Percentiles rank a stretch among this genome's conserved stretches.
Evolutionary conservation across 192 early-diverging fungal genomes (phyloP).

Genomic region (Podochytrium sp.): DNA sequence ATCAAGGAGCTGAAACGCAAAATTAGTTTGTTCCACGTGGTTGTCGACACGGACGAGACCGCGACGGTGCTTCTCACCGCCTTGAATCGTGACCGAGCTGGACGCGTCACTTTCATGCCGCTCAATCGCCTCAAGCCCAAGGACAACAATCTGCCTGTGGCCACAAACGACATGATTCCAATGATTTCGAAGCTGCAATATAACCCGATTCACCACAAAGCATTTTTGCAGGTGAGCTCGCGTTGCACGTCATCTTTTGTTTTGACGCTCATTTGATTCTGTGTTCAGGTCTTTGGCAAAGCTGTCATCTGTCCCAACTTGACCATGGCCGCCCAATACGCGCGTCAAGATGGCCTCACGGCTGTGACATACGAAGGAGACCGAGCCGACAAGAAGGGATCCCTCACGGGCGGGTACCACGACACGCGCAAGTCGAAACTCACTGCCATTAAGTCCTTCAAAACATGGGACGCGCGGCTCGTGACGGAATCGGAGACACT

Average conservation of each 20-base stretch:
- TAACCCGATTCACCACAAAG: constrained; percentile 69
- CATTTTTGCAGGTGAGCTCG: constrained; percentile 76
- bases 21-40: constrained; percentile 89
- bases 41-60: constrained; percentile 93
- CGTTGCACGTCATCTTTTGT: not conserved
- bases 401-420: constrained; percentile 87
- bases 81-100: constrained; percentile 63
- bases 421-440: constrained; percentile 76
- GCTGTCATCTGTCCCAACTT: constrained; percentile 85
- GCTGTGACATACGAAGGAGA: constrained; percentile 93
- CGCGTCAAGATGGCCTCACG: constrained; percentile 75
- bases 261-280: not conserved
- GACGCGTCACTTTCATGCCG: constrained; percentile 95
- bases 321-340: constrained; percentile 78
- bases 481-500: constrained; percentile 45
- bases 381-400: constrained; percentile 89
- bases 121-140: constrained; percentile 81
- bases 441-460: constrained; percentile 69
- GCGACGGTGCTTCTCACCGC: constrained; percentile 73
- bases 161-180: constrained; percentile 76
- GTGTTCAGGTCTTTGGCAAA: constrained; percentile 77
- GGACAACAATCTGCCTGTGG: constrained; percentile 53
- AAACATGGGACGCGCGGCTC: constrained; percentile 48
- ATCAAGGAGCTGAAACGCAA: constrained; percentile 2
- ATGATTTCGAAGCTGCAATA: constrained; percentile 81